Evolutionary conservation across 306 rosid species (phyloP), one percentile per base, ranked within the genome.

Genomic region (Dalbergia cochinchinensis): DNA sequence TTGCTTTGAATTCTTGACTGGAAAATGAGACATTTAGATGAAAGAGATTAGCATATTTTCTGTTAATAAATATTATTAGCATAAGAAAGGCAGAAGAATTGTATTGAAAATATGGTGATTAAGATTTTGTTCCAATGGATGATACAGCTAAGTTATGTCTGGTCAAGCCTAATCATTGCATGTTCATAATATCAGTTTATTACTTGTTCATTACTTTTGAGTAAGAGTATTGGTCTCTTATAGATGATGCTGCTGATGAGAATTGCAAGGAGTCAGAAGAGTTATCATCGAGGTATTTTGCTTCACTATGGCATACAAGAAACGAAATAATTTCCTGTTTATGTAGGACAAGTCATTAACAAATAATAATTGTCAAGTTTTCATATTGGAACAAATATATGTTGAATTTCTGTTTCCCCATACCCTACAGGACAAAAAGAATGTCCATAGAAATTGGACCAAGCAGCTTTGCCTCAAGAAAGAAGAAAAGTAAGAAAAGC

Each of bases 401-500:
- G 63, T 19, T 84, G 54, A 37, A 31, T 79, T 62, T 74, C 42
- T 67, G 47, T 69, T 53, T 59, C 55, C 74, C 54, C 8, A 0
- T 58, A 58, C 51, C 33, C 65, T 86, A 81, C 89, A 94, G 99
- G 79, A 82, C 95, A 14, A 94, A 94, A 82, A 91, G 99, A 87
- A 88, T 89, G 90, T 86, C 99, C 20, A 83, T 85, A 44, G 97
- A 90, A 87, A 84, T 94, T 69, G 97, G 97, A 83, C 99, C 95
- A 3, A 86, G 98, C 87, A 91, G 94, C 87, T 90, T 85, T 88
- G 98, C 97, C 42, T 86, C 98, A 18, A 91, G 97, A 82, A 93
- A 95, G 91, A 94, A 94, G 90, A 95, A 93, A 87, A 85, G 83
- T 69, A 95, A 91, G 89, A 89, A 85, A 79, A 80, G 65, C 71